Evolutionary conservation across 768 basidiomycete genomes (phyloP), one percentile per base, ranked within the genome.

Genomic region (Leccinellum albellum): DNA sequence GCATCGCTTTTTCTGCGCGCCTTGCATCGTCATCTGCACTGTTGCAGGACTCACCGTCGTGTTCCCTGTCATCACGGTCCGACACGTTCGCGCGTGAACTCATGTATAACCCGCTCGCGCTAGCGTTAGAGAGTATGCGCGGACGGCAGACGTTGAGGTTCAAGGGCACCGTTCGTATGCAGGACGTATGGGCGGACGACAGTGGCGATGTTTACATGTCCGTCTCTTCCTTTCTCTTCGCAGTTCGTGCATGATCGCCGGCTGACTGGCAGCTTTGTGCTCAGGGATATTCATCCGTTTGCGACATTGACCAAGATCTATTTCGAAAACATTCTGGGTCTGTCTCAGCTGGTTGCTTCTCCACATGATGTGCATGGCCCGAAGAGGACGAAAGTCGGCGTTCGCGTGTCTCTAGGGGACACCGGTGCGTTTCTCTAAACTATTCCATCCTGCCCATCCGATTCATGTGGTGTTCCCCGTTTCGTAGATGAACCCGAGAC

Each of bases 121-220:
- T 91, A 21, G 84, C 87, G 0, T 68, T 91, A 51, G 89, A 91
- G 71, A 88, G 84, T 69, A 89, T 91, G 88, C 88, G 88, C 37
- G 86, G 88, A 17, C 72, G 87, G 20, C 86, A 85, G 1, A 79
- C 80, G 24, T 71, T 91, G 20, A 77, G 82, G 33, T 79, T 88
- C 57, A 73, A 83, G 50, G 86, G 83, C 3, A 75, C 77, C 0
- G 77, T 81, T 17, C 75, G 73, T 28, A 69, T 89, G 37, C 67
- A 74, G 35, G 81, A 86, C 51, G 66, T 88, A 0, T 86, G 81
- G 73, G 68, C 84, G 58, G 89, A 91, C 67, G 78, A 80, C 46
- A 76, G 76, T 35, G 82, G 80, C 15, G 83, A 76, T 23, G 74
- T 81, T 23, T 67, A 70, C 55, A 70, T 82, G 81, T 62, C 53